Evolutionary conservation across 2,329 filamentous ascomycete genomes (phyloP).

Genomic region (Scedosporium minutisporum): DNA sequence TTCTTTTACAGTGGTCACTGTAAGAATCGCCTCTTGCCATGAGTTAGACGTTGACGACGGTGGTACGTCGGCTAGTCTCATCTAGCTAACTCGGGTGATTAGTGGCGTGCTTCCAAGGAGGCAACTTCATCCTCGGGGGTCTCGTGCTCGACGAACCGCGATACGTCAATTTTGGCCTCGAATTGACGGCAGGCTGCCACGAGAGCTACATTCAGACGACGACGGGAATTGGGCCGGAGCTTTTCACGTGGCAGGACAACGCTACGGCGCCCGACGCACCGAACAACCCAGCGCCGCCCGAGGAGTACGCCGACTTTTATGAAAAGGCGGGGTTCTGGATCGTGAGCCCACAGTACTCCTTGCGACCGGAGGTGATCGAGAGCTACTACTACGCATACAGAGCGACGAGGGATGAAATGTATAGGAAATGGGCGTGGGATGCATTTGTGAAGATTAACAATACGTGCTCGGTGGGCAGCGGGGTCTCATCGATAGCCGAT

Average conservation of each 20-base stretch:
- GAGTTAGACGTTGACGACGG: not conserved
- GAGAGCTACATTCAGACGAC: constrained; percentile 60
- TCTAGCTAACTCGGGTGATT: constrained; percentile 7
- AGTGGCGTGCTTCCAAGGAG: constrained; percentile 76
- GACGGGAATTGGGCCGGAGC: constrained; percentile 69
- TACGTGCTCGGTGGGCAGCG: constrained; percentile 53
- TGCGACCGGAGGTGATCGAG: constrained; percentile 76
- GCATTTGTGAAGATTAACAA: constrained; percentile 60
- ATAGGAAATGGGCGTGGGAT: constrained; percentile 78
- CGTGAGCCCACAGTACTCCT: constrained; percentile 47
- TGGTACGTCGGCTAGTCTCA: not conserved
- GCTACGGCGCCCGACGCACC: constrained; percentile 21
- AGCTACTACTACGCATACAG: constrained; percentile 82
- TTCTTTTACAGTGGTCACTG: constrained; percentile 39
- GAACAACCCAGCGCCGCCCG: constrained; percentile 32
- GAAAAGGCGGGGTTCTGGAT: constrained; percentile 63
- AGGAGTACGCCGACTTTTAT: constrained; percentile 49
- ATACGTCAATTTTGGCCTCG: constrained; percentile 66
- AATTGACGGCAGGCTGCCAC: constrained; percentile 63
- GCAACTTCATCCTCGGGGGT: constrained; percentile 77
- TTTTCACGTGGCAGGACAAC: constrained; percentile 51
- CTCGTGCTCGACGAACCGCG: constrained; percentile 54
- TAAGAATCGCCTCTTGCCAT: constrained; percentile 16
- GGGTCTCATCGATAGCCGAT: constrained; percentile 55
- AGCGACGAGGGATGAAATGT: constrained; percentile 63